Evolutionary conservation across 768 basidiomycete species (phyloP).

Genomic region (Russula virescens): DNA sequence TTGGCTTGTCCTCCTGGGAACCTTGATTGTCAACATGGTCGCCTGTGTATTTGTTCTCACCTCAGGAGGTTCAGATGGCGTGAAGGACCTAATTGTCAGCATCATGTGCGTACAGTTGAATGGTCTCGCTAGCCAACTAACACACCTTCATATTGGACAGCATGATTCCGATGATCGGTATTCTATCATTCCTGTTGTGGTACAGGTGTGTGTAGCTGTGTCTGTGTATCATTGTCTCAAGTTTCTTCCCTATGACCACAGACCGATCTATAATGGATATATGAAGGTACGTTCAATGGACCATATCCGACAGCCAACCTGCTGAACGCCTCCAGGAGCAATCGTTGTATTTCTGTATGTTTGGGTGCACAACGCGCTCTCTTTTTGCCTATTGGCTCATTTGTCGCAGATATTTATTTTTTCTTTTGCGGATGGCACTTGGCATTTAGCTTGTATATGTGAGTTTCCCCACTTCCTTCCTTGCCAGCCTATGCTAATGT

Average conservation of each 20-base stretch:
- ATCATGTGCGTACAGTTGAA: conserved; percentile 54
- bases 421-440: conserved; percentile 96
- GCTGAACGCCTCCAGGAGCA: conserved; percentile 60
- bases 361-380: conserved; percentile 19
- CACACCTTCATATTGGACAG: conserved; percentile 37
- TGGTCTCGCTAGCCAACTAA: conserved; percentile 22
- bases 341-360: conserved; percentile 87
- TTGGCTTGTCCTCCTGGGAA: conserved; percentile 84
- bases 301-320: conserved; percentile 1
- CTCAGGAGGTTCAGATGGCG: conserved; percentile 68
- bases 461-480: conserved; percentile 27
- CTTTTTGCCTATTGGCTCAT: conserved; percentile 20
- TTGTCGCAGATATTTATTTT: conserved; percentile 82
- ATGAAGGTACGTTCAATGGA: conserved; percentile 64
- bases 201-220: conserved; percentile 59
- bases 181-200: conserved; percentile 87
- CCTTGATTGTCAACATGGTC: conserved; percentile 84
- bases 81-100: conserved; percentile 73
- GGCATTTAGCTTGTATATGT: conserved; percentile 90
- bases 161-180: conserved; percentile 72
- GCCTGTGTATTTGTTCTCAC: conserved; percentile 84
- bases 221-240: conserved; percentile 15
- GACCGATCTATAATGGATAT: conserved; percentile 95
- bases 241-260: conserved; percentile 30
- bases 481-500: conserved; percentile 25